Conservation (phyloP, 176 grass and related monocot species). For the Guadua angustifolia region DNA sequence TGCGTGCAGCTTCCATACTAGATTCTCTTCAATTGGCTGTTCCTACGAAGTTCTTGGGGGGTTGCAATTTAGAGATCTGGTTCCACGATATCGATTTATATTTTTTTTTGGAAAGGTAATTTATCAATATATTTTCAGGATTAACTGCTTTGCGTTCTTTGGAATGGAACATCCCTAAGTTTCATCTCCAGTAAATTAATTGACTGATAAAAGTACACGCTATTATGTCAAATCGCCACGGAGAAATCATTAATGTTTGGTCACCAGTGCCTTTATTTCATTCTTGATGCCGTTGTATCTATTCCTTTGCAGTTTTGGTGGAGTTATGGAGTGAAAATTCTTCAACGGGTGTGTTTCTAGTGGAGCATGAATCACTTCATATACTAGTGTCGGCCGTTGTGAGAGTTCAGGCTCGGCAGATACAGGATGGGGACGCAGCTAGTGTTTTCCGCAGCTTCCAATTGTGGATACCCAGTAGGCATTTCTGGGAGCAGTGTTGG, state of each 20-base stretch:
- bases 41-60: neutral
- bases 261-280: neutral
- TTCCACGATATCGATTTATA: neutral
- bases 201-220: neutral
- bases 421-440: neutral
- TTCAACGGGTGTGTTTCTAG: neutral
- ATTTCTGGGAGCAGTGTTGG: neutral
- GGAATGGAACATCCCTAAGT: neutral
- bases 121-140: neutral
- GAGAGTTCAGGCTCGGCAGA: neutral
- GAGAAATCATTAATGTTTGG: neutral
- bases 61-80: neutral
- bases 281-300: neutral
- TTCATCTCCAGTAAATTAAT: neutral
- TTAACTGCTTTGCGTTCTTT: neutral
- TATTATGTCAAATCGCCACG: neutral
- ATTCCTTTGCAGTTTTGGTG: neutral
- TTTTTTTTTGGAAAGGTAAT: too few species aligned
- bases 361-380: neutral
- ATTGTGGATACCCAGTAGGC: neutral
- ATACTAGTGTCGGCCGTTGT: neutral
- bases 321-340: neutral
- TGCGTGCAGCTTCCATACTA: neutral
- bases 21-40: neutral
- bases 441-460: neutral